phyloP scores from a whole-genome alignment of 2,329 filamentous ascomycete genomes.

The Metarhizium anisopliae region DNA sequence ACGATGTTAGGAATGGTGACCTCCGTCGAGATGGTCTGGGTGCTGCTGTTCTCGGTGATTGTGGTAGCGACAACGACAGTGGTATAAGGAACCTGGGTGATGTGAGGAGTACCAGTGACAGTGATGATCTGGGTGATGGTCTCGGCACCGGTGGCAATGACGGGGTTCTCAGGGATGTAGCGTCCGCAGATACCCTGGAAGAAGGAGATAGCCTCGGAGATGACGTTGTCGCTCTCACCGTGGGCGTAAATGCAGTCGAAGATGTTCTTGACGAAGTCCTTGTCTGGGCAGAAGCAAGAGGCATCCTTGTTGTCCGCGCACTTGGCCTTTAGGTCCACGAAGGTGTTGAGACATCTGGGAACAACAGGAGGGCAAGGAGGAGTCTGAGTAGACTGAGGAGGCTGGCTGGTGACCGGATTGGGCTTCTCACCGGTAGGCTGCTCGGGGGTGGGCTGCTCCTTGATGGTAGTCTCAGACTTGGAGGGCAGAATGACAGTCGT shows the following conservation, averaged over 20 bases:
- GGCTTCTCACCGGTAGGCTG: constrained; percentile 9
- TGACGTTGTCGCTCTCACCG: constrained; percentile 52
- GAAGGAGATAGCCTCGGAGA: constrained; percentile 66
- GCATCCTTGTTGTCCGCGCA: constrained; percentile 80
- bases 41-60: constrained; percentile 38
- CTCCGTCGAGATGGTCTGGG: constrained; percentile 41
- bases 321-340: constrained; percentile 57
- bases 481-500: constrained; percentile 11
- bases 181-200: constrained; percentile 85
- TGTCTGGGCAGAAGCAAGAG: constrained; percentile 78
- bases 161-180: constrained; percentile 69
- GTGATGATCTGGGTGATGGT: constrained; percentile 53
- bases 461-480: constrained; percentile 7
- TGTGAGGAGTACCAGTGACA: constrained; percentile 41
- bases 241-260: constrained; percentile 75
- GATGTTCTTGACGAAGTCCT: constrained; percentile 67
- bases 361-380: constrained; percentile 59
- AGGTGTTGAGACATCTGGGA: constrained; percentile 86
- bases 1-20: constrained; percentile 44
- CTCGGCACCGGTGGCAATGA: constrained; percentile 67
- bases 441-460: constrained; percentile 3
- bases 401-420: constrained; percentile 1
- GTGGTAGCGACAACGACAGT: constrained; percentile 39
- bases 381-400: constrained; percentile 3
- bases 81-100: constrained; percentile 39